A percentile compares a stretch with the other conserved stretches of the same genome.
These are phyloP conservation scores for Mytilinidion resinicola DNA, from an alignment of 495 filamentous ascomycete genomes.

Conservation along the genomic window DNA sequence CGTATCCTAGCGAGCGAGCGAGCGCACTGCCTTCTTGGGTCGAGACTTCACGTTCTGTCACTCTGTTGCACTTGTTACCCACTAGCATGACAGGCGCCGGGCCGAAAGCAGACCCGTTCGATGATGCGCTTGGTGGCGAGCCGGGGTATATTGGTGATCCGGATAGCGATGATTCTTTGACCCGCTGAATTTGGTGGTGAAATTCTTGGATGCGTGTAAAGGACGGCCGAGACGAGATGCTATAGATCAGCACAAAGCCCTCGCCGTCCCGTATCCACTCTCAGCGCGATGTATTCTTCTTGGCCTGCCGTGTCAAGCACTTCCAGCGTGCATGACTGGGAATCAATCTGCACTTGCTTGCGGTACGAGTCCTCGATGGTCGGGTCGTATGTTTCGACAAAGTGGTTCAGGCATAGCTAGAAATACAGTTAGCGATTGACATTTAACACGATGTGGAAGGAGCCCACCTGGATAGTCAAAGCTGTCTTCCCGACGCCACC, in stretches of 20 bases:
- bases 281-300: too few species aligned
- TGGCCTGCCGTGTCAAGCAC: too few species aligned
- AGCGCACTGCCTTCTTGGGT: too few species aligned
- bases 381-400: constrained; percentile 87
- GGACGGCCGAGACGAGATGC: constrained; percentile 90
- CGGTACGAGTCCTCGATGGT: constrained; percentile 97
- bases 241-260: constrained; percentile 96
- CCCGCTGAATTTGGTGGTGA: too few species aligned
- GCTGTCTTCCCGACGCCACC: too few species aligned
- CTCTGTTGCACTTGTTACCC: constrained; percentile 95
- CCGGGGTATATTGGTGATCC: constrained; percentile 57
- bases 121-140: constrained; percentile 63
- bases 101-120: constrained; percentile 51
- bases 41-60: constrained; percentile 94
- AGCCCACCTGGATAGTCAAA: too few species aligned
- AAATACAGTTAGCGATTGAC: too few species aligned
- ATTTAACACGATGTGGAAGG: too few species aligned
- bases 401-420: constrained; percentile 73
- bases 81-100: constrained; percentile 95
- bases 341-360: constrained; percentile 98
- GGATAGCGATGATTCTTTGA: too few species aligned
- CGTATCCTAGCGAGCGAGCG: too few species aligned
- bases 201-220: constrained; percentile 90
- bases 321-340: too few species aligned
- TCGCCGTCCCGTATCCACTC: too few species aligned